phyloP scores from a whole-genome alignment of 768 basidiomycete genomes.

The Amanita brunnescens region DNA sequence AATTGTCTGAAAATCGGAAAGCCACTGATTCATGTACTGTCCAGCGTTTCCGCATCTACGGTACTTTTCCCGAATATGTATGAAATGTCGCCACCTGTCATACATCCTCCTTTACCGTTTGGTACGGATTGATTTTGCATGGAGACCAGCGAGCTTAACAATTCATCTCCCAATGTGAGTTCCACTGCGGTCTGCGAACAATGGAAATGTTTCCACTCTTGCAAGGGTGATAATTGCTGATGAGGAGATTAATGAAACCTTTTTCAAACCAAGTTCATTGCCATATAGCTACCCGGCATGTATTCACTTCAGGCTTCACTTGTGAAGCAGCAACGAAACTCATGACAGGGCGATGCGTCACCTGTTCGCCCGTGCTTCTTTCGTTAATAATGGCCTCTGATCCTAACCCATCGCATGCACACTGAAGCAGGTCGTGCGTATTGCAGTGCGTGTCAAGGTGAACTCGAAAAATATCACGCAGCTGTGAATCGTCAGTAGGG shows the following conservation, averaged over 20 bases:
- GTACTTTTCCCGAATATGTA: constrained; percentile 54
- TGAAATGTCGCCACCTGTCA: constrained; percentile 59
- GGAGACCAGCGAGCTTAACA: not conserved
- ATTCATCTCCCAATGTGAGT: not conserved
- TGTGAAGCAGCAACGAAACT: constrained; percentile 66
- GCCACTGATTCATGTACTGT: not conserved
- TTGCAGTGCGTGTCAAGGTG: constrained; percentile 74
- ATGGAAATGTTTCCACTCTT: constrained; percentile 82
- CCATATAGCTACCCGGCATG: constrained; percentile 7
- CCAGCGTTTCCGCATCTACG: constrained; percentile 1
- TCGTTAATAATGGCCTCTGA: not conserved
- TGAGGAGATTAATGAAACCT: constrained; percentile 11
- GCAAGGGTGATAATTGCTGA: constrained; percentile 66
- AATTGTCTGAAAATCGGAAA: not conserved
- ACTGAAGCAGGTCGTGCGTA: constrained; percentile 88
- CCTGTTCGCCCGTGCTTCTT: not conserved
- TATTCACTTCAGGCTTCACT: constrained; percentile 24
- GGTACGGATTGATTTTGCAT: constrained; percentile 23
- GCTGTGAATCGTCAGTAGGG: constrained; percentile 31
- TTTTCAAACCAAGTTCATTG: not conserved
- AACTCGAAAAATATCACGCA: constrained; percentile 89
- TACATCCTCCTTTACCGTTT: constrained; percentile 29
- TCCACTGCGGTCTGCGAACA: constrained; percentile 32
- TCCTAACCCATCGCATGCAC: constrained; percentile 18
- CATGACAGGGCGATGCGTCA: constrained; percentile 17